Base-by-base conservation (phyloP, 176 grass and related monocot species). In the Oryza coarctata region DNA sequence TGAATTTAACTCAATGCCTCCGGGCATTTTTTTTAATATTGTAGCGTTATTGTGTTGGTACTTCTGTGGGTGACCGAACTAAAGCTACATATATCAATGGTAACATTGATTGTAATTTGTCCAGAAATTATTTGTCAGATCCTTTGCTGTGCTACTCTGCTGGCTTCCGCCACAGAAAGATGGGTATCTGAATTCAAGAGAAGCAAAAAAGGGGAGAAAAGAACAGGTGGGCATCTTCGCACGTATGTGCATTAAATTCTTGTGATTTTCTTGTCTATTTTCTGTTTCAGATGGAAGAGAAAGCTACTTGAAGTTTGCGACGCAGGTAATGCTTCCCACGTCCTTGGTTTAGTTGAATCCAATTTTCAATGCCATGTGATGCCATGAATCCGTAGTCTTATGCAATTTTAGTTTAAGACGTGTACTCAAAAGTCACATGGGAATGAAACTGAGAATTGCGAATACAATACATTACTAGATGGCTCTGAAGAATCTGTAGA, bases 301-400 rank as follows among this genome's bases (percentile, higher is more conserved):
- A 32, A 83, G 43, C 73, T 78, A 82, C 64, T 41, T 30, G 68
- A 90, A 78, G 58, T 86, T 78, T 78, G 83, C 29, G 23, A 86
- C n/a, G 67, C 22, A 86, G 71, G 44, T 78, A 68, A 81, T 90
- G 88, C 88, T 78, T 29, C 68, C 72, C 83, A 90, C 88, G 79
- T 90, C 79, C 61, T 67, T 68, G 61, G 31, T 60, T 68, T 74
- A 62, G 29, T 82, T 85, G 76, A 68, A 78, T 82, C 83, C 18
- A 83, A 1, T 67, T 49, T 71, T 82, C 11, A 69, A 73, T 83
- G 66, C 33, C 36, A 90, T 36, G n/a, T 28, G 15, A 10, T 39
- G 20, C 18, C 50, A 80, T 73, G 6, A 68, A 47, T 34, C 68
- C 10, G 13, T 9, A 25, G 45, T 29, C n/a, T 43, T 49, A 36